These are phyloP conservation scores for Leishmania tarentolae DNA, from an alignment of 208 protist genomes.

Conservation along the genomic window DNA sequence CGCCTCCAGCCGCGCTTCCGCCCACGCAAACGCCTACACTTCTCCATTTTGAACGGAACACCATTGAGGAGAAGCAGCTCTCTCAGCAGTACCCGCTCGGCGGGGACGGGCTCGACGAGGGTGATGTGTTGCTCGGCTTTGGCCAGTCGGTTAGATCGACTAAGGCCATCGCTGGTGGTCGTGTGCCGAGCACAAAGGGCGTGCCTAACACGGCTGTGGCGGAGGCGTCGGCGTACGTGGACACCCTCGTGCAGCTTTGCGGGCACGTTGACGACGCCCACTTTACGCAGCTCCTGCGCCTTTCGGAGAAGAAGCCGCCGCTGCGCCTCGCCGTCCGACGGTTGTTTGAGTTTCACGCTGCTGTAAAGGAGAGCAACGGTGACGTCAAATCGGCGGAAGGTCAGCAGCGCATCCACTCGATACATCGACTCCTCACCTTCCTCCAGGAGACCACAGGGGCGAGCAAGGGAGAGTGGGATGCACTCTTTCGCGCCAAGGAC, in stretches of 20 bases:
- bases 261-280: slow-evolving; percentile 32
- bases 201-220: neutral
- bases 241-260: slow-evolving; percentile 59
- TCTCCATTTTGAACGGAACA: slow-evolving; percentile 58
- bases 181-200: neutral
- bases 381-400: slow-evolving; percentile 52
- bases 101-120: slow-evolving; percentile 16
- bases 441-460: slow-evolving; percentile 58
- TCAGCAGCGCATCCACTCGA: slow-evolving; percentile 57
- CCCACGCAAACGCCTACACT: slow-evolving; percentile 5
- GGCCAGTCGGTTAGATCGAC: neutral
- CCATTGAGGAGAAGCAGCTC: neutral
- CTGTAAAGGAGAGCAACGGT: slow-evolving; percentile 33
- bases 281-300: slow-evolving; percentile 51
- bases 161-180: neutral
- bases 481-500: slow-evolving; percentile 72
- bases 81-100: neutral
- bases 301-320: slow-evolving; percentile 58
- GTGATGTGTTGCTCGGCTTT: slow-evolving; percentile 26
- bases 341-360: slow-evolving; percentile 34
- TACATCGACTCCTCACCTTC: slow-evolving; percentile 73
- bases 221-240: slow-evolving; percentile 38
- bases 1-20: neutral
- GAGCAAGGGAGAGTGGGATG: slow-evolving; percentile 62
- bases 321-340: slow-evolving; percentile 47